These are phyloP conservation scores for Leccinum uliginosum DNA, from an alignment of 768 basidiomycete genomes.

Conservation along the genomic window DNA sequence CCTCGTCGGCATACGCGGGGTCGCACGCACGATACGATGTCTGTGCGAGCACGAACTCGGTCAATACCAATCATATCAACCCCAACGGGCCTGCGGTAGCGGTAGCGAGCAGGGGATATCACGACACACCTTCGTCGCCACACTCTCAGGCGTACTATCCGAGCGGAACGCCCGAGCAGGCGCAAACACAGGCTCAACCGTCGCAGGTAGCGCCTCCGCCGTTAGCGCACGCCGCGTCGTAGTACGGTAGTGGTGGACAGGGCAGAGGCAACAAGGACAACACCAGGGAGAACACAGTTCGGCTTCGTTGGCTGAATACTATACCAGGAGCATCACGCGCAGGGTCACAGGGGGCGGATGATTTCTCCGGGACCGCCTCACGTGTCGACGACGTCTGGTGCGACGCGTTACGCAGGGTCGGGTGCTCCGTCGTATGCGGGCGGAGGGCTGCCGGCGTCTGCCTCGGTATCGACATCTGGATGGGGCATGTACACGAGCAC, in stretches of 20 bases:
- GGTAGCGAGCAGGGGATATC: constrained; percentile 18
- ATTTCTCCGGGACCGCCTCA: constrained; percentile 13
- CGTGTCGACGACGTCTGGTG: no score
- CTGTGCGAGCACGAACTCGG: constrained; percentile 21
- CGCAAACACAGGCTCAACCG: constrained; percentile 7
- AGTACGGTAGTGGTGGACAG: constrained; percentile 18
- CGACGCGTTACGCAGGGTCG: no score
- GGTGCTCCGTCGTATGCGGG: no score
- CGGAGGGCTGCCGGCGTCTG: not conserved
- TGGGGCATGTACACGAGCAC: no score
- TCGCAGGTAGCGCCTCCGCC: constrained; percentile 16
- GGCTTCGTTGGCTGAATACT: constrained; percentile 22
- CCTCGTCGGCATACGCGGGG: constrained; percentile 19
- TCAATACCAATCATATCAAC: constrained; percentile 4
- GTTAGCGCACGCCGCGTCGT: constrained; percentile 19
- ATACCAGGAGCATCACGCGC: constrained; percentile 10
- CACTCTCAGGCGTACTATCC: no score
- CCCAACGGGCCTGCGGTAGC: constrained; percentile 8
- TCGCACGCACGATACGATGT: constrained; percentile 28
- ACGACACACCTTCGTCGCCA: constrained; percentile 20
- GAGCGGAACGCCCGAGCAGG: no score
- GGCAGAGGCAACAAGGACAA: constrained; percentile 2
- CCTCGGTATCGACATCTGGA: no score
- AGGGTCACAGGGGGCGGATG: constrained; percentile 12
- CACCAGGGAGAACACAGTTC: constrained; percentile 9